phyloP scores from a whole-genome alignment of 345 rosid species.

The Capsella bursapastoris region DNA sequence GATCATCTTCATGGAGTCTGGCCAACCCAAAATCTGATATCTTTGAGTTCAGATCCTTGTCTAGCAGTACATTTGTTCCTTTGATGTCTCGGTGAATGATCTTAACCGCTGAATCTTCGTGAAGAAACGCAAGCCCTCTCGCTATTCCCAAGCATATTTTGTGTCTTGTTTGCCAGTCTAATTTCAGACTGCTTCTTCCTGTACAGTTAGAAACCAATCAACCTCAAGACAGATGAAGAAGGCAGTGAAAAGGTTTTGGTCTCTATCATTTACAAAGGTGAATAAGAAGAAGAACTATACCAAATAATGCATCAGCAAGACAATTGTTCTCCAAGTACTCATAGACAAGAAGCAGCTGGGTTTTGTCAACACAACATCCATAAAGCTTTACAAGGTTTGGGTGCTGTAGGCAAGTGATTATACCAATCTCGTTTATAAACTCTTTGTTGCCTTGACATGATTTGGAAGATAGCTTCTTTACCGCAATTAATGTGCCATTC shows the following conservation, averaged over 20 bases:
- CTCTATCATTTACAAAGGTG: background rate
- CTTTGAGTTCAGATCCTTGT: conserved; percentile 54
- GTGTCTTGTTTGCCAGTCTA: conserved; percentile 44
- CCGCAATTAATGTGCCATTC: conserved; percentile 48
- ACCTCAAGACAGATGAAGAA: background rate
- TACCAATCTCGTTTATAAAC: conserved; percentile 52
- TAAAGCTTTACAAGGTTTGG: conserved; percentile 53
- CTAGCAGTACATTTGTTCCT: conserved; percentile 57
- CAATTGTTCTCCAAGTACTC: conserved; percentile 57
- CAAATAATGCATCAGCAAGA: conserved; percentile 51
- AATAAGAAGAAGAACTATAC: conserved; percentile 20
- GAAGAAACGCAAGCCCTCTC: conserved; percentile 42
- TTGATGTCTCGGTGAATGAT: conserved; percentile 67
- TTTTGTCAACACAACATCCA: conserved; percentile 54
- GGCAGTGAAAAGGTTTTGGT: background rate
- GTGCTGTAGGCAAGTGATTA: conserved; percentile 52
- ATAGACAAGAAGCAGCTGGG: conserved; percentile 50
- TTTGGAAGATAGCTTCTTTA: conserved; percentile 51
- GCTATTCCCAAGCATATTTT: conserved; percentile 45
- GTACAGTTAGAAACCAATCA: conserved; percentile 8
- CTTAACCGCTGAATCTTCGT: conserved; percentile 45
- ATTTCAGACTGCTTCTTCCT: conserved; percentile 35
- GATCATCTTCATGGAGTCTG: conserved; percentile 55
- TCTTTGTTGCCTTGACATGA: conserved; percentile 56
- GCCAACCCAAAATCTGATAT: conserved; percentile 68